Evolutionary conservation across 2,329 filamentous ascomycete species (phyloP).

Genomic region (Apiospora aurea): DNA sequence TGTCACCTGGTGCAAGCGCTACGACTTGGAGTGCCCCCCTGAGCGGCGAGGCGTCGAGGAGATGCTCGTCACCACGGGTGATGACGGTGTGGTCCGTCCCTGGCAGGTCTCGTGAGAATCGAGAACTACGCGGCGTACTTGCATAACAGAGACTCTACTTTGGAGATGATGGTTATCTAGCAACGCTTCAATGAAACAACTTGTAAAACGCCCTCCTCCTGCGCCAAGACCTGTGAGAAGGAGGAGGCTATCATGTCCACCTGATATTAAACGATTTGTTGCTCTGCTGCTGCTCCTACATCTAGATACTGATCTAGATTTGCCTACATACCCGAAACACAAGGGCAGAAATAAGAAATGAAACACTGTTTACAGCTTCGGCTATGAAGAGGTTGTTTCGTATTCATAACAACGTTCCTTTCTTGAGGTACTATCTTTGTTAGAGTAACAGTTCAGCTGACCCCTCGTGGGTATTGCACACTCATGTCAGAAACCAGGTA

Average conservation of each 20-base stretch:
- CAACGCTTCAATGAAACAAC: background rate
- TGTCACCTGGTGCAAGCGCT: slow-evolving; percentile 83
- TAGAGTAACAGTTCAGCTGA: too few relatives aligned
- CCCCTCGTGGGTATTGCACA: too few relatives aligned
- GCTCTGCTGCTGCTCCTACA: too few relatives aligned
- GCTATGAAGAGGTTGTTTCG: background rate
- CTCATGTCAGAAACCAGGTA: background rate
- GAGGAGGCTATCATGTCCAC: background rate
- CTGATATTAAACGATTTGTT: too few relatives aligned
- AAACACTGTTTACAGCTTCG: background rate
- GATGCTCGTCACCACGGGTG: slow-evolving; percentile 88
- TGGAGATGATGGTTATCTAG: background rate
- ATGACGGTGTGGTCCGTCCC: slow-evolving; percentile 86
- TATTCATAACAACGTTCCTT: too few relatives aligned
- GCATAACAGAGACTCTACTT: background rate
- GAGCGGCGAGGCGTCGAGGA: slow-evolving; percentile 71
- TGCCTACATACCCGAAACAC: too few relatives aligned
- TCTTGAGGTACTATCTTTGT: too few relatives aligned
- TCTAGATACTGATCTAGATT: too few relatives aligned
- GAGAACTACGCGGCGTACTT: too few relatives aligned
- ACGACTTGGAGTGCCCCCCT: slow-evolving; percentile 63
- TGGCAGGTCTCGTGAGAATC: slow-evolving; percentile 65
- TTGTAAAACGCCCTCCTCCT: background rate
- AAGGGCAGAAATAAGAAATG: background rate
- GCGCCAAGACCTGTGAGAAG: background rate